Evolutionary conservation across 2,329 filamentous ascomycete genomes (phyloP).

Genomic region (Hymenoscyphus fructigenus): DNA sequence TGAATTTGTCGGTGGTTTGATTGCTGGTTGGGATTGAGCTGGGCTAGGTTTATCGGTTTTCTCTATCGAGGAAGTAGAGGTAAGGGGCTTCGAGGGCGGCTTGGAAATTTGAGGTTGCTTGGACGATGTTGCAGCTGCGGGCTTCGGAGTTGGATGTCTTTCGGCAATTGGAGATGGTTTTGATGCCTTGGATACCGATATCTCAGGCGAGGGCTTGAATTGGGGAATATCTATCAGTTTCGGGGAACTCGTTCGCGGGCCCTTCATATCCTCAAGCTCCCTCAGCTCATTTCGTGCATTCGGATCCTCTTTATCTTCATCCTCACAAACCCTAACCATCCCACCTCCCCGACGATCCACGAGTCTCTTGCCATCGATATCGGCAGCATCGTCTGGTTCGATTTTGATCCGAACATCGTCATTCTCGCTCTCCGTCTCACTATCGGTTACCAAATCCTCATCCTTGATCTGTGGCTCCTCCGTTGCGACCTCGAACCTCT

Average conservation of each 20-base stretch:
- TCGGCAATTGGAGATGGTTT: not conserved
- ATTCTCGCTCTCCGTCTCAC: constrained; percentile 46
- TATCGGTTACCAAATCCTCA: constrained; percentile 43
- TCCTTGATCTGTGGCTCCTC: constrained; percentile 42
- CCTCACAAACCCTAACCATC: constrained; percentile 74
- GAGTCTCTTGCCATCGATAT: constrained; percentile 63
- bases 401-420: constrained; percentile 46
- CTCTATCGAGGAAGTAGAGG: not conserved
- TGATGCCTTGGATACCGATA: not conserved
- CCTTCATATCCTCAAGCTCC: constrained; percentile 57
- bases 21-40: not conserved
- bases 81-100: not conserved
- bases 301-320: constrained; percentile 60
- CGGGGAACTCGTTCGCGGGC: constrained; percentile 3
- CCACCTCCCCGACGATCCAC: constrained; percentile 65
- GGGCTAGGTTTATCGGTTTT: not conserved
- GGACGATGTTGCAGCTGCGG: not conserved
- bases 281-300: constrained; percentile 62
- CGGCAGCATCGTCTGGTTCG: constrained; percentile 54
- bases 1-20: constrained; percentile 4
- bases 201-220: constrained; percentile 19
- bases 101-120: not conserved
- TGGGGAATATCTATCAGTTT: constrained; percentile 11
- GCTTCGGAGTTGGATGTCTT: not conserved
- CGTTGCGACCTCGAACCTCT: constrained; percentile 50